These are phyloP conservation scores for Chenopodium formosanum DNA, from an alignment of 148 eudicot species.

Conservation along the genomic window DNA sequence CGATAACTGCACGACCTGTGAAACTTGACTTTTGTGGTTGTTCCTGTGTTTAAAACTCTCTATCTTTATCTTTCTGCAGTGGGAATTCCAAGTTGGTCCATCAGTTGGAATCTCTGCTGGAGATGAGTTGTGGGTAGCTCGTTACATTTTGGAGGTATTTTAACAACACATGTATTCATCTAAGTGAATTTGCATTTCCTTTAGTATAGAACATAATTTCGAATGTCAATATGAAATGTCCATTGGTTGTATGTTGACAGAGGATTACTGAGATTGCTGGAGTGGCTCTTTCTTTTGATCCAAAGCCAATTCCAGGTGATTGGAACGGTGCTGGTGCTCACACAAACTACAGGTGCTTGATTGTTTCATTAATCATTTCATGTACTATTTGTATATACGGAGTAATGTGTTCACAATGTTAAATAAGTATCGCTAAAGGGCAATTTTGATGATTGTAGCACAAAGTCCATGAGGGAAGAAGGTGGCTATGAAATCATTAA, in stretches of 20 bases:
- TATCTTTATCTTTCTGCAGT: constrained; percentile 27
- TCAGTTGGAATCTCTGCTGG: constrained; percentile 61
- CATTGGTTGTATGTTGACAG: constrained; percentile 22
- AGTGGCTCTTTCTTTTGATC: constrained; percentile 52
- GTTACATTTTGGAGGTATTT: constrained; percentile 58
- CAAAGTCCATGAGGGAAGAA: constrained; percentile 49
- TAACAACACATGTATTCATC: neutral
- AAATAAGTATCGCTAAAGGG: neutral
- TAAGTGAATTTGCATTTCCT: neutral
- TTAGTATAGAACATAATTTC: neutral
- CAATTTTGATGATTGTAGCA: constrained; percentile 27
- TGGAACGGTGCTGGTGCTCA: constrained; percentile 90
- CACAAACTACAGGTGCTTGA: constrained; percentile 57
- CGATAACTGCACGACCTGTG: no score
- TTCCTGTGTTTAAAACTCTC: neutral
- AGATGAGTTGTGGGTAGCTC: constrained; percentile 60
- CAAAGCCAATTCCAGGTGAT: constrained; percentile 67
- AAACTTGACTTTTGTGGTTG: neutral
- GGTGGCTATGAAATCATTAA: constrained; percentile 54
- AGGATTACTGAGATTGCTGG: constrained; percentile 60
- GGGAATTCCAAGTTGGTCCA: constrained; percentile 73
- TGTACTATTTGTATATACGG: neutral
- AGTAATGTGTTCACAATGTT: neutral
- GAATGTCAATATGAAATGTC: neutral
- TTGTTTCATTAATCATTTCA: neutral